phyloP scores from a whole-genome alignment of 2,329 filamentous ascomycete genomes.

The Neofusicoccum umdonicola region DNA sequence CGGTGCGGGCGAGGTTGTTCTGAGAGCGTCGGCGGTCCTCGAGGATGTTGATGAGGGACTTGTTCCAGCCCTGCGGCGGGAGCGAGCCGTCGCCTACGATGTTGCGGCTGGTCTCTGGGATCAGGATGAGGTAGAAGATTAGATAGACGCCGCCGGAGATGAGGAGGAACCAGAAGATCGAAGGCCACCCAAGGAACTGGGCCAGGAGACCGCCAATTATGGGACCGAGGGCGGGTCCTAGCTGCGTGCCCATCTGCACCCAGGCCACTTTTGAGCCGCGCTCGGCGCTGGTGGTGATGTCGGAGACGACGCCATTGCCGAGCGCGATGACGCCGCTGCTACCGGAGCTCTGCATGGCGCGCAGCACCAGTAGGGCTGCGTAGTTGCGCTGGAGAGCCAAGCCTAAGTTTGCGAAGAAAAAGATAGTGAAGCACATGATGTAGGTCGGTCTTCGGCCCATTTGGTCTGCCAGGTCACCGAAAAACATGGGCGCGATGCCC shows the following conservation, averaged over 20 bases:
- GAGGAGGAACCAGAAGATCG: constrained; percentile 46
- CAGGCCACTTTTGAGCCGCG: constrained; percentile 71
- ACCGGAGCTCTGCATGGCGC: constrained; percentile 62
- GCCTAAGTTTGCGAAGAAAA: constrained; percentile 33
- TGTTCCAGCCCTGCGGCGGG: constrained; percentile 23
- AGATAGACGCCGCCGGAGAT: constrained; percentile 24
- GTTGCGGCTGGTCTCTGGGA: constrained; percentile 41
- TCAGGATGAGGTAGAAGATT: constrained; percentile 28
- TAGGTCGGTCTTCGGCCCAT: constrained; percentile 50
- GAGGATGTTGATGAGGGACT: not conserved
- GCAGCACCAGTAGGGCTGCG: constrained; percentile 55
- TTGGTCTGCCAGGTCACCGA: constrained; percentile 48
- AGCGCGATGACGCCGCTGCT: constrained; percentile 70
- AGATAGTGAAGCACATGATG: constrained; percentile 43
- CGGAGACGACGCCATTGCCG: constrained; percentile 68
- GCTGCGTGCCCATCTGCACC: constrained; percentile 56
- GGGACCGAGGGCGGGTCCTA: constrained; percentile 53
- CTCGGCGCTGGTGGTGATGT: constrained; percentile 67
- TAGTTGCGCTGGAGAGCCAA: constrained; percentile 35
- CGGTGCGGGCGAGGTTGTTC: constrained; percentile 14
- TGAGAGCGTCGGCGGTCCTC: constrained; percentile 15
- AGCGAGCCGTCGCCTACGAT: constrained; percentile 42
- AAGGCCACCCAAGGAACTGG: constrained; percentile 39
- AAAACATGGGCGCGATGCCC: constrained; percentile 48
- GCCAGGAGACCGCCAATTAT: constrained; percentile 62